Evolutionary conservation across 2,329 filamentous ascomycete species (phyloP), one percentile per base, ranked within the genome.

Genomic region (Arthrobotrys megalospora): DNA sequence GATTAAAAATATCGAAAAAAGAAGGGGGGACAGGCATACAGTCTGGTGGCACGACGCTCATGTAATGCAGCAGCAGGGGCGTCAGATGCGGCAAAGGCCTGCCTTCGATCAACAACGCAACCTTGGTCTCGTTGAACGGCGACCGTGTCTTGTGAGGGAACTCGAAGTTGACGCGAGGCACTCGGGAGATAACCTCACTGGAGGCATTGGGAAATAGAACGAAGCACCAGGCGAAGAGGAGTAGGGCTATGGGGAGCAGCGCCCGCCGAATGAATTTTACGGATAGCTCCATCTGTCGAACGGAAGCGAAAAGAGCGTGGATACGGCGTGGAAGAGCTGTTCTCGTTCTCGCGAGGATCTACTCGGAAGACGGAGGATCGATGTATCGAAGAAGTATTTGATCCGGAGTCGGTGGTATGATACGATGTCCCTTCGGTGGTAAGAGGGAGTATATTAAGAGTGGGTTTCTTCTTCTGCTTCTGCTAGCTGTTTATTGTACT

Each of bases 81-180:
- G 87, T 87, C 48, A 89, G 85, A 78, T 86, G 83, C 2, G 87
- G 85, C 41, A 85, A 84, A 1, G 86, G 81, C 0, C 88, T 86
- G 82, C 86, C 86, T 82, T 89, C 88, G 76, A 90, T 86, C 19
- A 90, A 84, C 10, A 90, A 85, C 36, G 87, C 88, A 43, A 89
- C 85, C 82, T 89, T 89, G 79, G 85, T 86, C 62, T 84, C 83
- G 81, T 89, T 88, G 83, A 84, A 87, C 10, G 83, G 83, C 32
- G 84, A 83, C 34, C 83, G 83, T 6, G 84, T 83, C 11, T 63
- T 45, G 28, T 72, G 62, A 12, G 32, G 21, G 34, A 64, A 79
- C 21, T 64, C 64, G 68, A 79, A 64, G 3, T 48, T 64, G 28
- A 79, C 45, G 12, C 68, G 58, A 6, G 76, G 76, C 5, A 79